phyloP scores from a whole-genome alignment of 441 rosid species.

The Lepidium campestre region DNA sequence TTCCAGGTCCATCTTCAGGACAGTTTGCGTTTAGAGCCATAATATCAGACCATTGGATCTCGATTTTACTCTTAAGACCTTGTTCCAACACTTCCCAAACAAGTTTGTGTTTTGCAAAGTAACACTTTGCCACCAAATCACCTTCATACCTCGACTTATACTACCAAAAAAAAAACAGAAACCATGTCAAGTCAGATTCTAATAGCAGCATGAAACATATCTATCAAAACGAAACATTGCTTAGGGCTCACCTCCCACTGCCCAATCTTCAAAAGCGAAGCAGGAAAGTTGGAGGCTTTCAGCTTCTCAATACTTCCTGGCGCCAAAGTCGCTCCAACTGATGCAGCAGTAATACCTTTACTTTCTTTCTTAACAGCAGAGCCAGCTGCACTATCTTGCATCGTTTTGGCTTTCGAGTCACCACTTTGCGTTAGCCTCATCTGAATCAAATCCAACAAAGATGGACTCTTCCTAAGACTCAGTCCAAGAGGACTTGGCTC shows the following conservation, averaged over 20 bases:
- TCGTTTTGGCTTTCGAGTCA: slow-evolving; percentile 24
- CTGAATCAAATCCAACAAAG: slow-evolving; percentile 89
- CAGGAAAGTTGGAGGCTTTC: slow-evolving; percentile 96
- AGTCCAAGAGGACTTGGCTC: slow-evolving; percentile 97
- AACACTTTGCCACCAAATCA: slow-evolving; percentile 97
- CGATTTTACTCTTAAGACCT: slow-evolving; percentile 96
- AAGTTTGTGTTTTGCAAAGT: slow-evolving; percentile 94
- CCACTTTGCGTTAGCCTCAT: slow-evolving; percentile 74
- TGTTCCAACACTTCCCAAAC: slow-evolving; percentile 99
- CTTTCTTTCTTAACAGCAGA: slow-evolving; percentile 47
- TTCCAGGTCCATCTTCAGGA: slow-evolving; percentile 80
- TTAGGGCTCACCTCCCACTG: slow-evolving; percentile 69
- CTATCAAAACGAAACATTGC: not conserved
- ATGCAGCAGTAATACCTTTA: slow-evolving; percentile 23
- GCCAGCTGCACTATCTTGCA: slow-evolving; percentile 23
- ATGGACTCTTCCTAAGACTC: slow-evolving; percentile 89
- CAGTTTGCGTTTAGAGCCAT: slow-evolving; percentile 79
- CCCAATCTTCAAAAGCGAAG: slow-evolving; percentile 71
- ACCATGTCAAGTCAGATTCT: not conserved
- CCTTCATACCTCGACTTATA: slow-evolving; percentile 92
- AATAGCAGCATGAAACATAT: not conserved
- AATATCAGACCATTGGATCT: slow-evolving; percentile 98
- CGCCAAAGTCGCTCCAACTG: slow-evolving; percentile 10
- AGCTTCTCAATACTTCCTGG: slow-evolving; percentile 60
- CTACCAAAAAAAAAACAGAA: slow-evolving; percentile 32